phyloP scores from a whole-genome alignment of 495 filamentous ascomycete species.

The Penicillium pancosmium region DNA sequence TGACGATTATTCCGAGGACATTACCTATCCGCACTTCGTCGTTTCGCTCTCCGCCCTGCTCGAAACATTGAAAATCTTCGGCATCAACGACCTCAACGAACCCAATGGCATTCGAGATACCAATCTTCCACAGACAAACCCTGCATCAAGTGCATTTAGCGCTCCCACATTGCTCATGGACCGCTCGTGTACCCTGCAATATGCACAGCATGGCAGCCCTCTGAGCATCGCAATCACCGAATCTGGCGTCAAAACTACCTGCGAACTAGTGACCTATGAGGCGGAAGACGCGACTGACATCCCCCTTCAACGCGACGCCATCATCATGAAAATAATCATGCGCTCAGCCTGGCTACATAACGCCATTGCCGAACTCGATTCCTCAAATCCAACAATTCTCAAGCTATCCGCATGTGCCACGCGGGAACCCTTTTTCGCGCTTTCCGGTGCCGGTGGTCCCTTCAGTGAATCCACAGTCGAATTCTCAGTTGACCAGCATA shows the following conservation, averaged over 20 bases:
- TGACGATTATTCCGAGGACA: slow-evolving; percentile 34
- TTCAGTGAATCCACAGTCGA: slow-evolving; percentile 83
- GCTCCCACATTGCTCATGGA: slow-evolving; percentile 74
- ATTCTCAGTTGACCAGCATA: slow-evolving; percentile 72
- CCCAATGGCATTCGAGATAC: slow-evolving; percentile 49
- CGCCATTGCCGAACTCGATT: slow-evolving; percentile 79
- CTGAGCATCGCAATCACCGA: slow-evolving; percentile 83
- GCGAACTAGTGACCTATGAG: slow-evolving; percentile 89
- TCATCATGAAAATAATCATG: slow-evolving; percentile 95
- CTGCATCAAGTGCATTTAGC: slow-evolving; percentile 67
- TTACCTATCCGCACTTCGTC: slow-evolving; percentile 62
- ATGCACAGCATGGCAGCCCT: slow-evolving; percentile 69
- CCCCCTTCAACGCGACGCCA: slow-evolving; percentile 74
- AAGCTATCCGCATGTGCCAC: slow-evolving; percentile 65
- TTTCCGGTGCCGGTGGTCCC: slow-evolving; percentile 69
- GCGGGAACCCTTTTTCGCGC: slow-evolving; percentile 67
- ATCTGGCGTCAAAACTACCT: slow-evolving; percentile 83
- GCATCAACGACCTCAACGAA: slow-evolving; percentile 69
- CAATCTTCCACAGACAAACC: slow-evolving; percentile 48
- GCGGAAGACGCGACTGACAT: slow-evolving; percentile 69
- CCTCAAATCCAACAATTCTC: slow-evolving; percentile 64
- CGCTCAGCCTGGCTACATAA: slow-evolving; percentile 80
- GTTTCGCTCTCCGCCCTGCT: slow-evolving; percentile 85
- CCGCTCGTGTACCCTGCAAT: slow-evolving; percentile 80
- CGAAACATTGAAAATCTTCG: slow-evolving; percentile 94